Conservation (phyloP, 352 stramenopile species). For the Globisporangium splendens region DNA sequence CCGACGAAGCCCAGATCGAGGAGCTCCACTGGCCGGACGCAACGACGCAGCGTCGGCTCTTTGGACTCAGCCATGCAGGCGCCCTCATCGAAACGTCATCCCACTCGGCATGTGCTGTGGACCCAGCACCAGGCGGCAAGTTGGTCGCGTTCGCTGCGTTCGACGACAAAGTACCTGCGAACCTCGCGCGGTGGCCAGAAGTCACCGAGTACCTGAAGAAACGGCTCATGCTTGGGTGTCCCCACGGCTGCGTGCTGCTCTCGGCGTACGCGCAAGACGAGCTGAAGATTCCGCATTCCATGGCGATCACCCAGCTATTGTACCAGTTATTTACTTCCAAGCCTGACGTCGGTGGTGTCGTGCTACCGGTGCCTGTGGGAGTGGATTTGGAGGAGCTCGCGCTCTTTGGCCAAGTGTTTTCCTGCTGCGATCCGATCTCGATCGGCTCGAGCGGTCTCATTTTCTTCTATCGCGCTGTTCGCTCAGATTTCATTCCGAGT, state of each 20-base stretch:
- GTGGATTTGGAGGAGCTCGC: slow-evolving; percentile 49
- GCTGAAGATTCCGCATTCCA: slow-evolving; percentile 15
- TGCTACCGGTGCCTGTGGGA: slow-evolving; percentile 45
- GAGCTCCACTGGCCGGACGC: slow-evolving; percentile 37
- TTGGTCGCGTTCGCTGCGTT: slow-evolving; percentile 61
- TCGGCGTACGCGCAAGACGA: slow-evolving; percentile 40
- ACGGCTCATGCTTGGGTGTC: slow-evolving; percentile 40
- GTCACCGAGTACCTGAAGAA: slow-evolving; percentile 68
- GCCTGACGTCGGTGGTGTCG: slow-evolving; percentile 40
- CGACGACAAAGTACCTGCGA: slow-evolving; percentile 46
- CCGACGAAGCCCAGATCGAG: slow-evolving; percentile 37
- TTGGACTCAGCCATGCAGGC: slow-evolving; percentile 52
- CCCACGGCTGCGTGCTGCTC: slow-evolving; percentile 53
- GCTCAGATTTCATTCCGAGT: slow-evolving; percentile 39
- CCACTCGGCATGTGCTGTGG: slow-evolving; percentile 41
- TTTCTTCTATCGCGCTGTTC: slow-evolving; percentile 58
- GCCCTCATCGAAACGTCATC: slow-evolving; percentile 62
- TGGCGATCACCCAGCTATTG: slow-evolving; percentile 30
- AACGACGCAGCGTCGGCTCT: slow-evolving; percentile 45
- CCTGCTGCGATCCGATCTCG: slow-evolving; percentile 43
- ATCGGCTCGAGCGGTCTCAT: slow-evolving; percentile 38
- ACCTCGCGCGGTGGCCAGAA: slow-evolving; percentile 46
- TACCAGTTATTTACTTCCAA: slow-evolving; percentile 37
- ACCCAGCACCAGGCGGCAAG: neutral
- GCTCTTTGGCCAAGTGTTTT: slow-evolving; percentile 64